Base-by-base conservation (phyloP, 768 basidiomycete species). In the Trametes coccinea region DNA sequence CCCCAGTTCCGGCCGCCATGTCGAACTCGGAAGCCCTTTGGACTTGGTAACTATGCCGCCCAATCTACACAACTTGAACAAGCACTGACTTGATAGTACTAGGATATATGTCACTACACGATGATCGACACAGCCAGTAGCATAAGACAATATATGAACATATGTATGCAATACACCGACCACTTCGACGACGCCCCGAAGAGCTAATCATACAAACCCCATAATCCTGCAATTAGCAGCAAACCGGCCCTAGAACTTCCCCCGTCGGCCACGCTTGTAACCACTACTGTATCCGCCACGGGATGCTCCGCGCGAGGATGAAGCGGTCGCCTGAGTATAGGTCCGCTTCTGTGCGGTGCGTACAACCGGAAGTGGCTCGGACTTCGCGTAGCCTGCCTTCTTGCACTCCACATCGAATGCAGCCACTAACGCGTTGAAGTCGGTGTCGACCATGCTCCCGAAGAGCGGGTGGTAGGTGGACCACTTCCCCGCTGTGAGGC, bases 341-440 rank as follows among this genome's bases (percentile, higher is more conserved):
- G 50, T 54, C 4, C 70, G 63, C 53, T 71, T 74, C 52, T 62
- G 69, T 4, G 62, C 47, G 11, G 62, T 54, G 14, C 61, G 63
- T 13, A 62, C 30, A 2, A 59, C 40, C 2, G 56, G 17, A 14
- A 50, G 41, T 34, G 62, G 31, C 9, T 49, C 57, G 16, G 43
- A 60, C 37, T 62, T 71, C 37, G 53, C 30, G 50, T 80, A 79
- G 0, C 66, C 71, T 1, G 67, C 75, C 60, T 75, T 77, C 59
- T 72, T 71, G 64, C 78, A 80, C 59, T 78, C 78, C 30, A 47
- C 66, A 43, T 80, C 79, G 65, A 82, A 83, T 2, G 76, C 74
- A 31, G 61, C 67, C 16, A 80, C 71, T 52, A 81, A 66, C 16
- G 67, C 70, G 22, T 74, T 74, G 70, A 80, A 82, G 60, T 80